These are phyloP conservation scores for Phaeosphaeriaceae sp. DNA, from an alignment of 2,329 filamentous ascomycete species.

Conservation along the genomic window DNA sequence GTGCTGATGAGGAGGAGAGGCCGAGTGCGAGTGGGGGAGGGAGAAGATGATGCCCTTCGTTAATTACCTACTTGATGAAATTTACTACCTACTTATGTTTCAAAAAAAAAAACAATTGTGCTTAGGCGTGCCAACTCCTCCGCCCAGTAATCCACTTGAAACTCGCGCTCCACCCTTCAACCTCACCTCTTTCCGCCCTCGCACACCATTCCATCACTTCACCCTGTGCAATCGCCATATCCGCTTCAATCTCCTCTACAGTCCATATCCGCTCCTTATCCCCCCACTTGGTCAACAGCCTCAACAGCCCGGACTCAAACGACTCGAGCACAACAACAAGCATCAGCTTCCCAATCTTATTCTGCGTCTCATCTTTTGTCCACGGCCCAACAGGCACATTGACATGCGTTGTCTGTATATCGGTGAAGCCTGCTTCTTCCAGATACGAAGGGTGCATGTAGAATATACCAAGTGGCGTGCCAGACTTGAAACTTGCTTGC, in stretches of 20 bases:
- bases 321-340: constrained; percentile 43
- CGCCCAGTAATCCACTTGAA: constrained; percentile 46
- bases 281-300: constrained; percentile 38
- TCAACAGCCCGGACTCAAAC: constrained; percentile 34
- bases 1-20: constrained; percentile 33
- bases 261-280: constrained; percentile 38
- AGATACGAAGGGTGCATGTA: constrained; percentile 53
- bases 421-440: constrained; percentile 52
- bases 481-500: constrained; percentile 49
- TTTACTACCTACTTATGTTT: too few species aligned
- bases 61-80: too few species aligned
- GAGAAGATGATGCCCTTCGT: too few species aligned
- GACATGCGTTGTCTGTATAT: constrained; percentile 49
- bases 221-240: constrained; percentile 28
- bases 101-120: too few species aligned
- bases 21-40: too few species aligned
- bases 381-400: constrained; percentile 46
- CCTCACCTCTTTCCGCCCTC: constrained; percentile 29
- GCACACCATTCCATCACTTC: constrained; percentile 38
- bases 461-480: constrained; percentile 49
- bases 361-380: constrained; percentile 39
- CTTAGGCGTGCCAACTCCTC: constrained; percentile 33
- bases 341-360: constrained; percentile 42
- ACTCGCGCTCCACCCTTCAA: constrained; percentile 42
- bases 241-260: constrained; percentile 30